Evolutionary conservation across 768 basidiomycete species (phyloP), one percentile per base, ranked within the genome.

Genomic region (Dendrothele bispora): DNA sequence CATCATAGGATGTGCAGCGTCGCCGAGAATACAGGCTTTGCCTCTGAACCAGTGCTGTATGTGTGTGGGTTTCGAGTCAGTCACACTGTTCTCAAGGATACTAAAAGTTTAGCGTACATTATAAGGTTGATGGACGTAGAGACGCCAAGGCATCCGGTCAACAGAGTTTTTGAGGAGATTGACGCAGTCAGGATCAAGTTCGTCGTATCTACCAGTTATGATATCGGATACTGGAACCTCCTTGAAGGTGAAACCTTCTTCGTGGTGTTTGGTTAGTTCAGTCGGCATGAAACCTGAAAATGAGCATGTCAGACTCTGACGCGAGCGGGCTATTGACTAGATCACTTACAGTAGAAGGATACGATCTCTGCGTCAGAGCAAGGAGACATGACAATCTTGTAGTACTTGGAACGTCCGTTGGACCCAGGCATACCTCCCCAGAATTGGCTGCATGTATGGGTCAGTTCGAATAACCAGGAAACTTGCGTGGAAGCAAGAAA

Each of bases 351-450:
- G 36, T 65, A 65, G 40, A 66, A 65, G 1, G 65, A 65, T 10
- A 65, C 60, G 36, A 65, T 58, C 25, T 67, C 62, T 28, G 58
- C 60, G 7, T 51, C 58, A 18, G 62, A 53, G 42, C 64, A 65
- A 7, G 65, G 62, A 7, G 60, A 58, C 65, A 67, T 67, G 35
- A 67, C 64, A 29, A 67, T 63, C 50, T 67, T 67, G 53, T 64
- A 67, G 46, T 65, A 67, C 49, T 65, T 64, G 35, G 60, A 61
- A 4, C 61, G 57, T 1, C 64, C 63, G 34, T 62, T 60, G 39
- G 58, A 29, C 6, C 46, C 46, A 25, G 38, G 46, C 18, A 60
- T 54, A 3, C 65, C 65, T 37, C 65, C 65, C 65, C 65, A 67
- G 51, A 61, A 65, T 47, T 67, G 65, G 40, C 64, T 65, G 41